Evolutionary conservation across 192 early-diverging fungal genomes (phyloP), one percentile per base, ranked within the genome.

Genomic region (Phycomyces nitens): DNA sequence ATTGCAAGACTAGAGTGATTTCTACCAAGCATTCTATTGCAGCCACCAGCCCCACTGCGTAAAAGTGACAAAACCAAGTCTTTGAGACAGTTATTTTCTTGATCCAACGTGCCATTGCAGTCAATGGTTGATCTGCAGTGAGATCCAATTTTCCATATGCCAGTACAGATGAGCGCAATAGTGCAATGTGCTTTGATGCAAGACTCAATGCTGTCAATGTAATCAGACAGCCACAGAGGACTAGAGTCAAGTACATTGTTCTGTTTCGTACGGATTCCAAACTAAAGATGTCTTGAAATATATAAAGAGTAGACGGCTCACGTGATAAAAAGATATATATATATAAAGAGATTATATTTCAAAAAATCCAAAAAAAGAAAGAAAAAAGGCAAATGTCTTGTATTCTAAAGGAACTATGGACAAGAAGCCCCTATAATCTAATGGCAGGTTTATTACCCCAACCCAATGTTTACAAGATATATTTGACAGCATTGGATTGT

Each of bases 21-120:
- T 76, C 53, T 60, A 66, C 3, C 53, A 21, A 3, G 62, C 58
- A 43, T 64, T 38, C 42, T 44, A 80, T 29, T 23, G 20, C 60
- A 64, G 73, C 71, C 51, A 78, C 9, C 64, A 61, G 26, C 20
- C 77, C 81, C 38, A 72, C 56, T 3, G 78, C 53, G 58, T 85
- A 85, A 66, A 82, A 85, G 54, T 85, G 80, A 2, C 63, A 54
- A 69, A 85, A 85, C 64, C 72, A 85, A 9, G 50, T 15, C 54
- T 85, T 85, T 16, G 81, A 77, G 1, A 85, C 81, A 8, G 65
- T 76, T 40, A 58, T 41, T 21, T 20, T 23, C 0, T 53, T 22
- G 12, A 76, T n/a, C 23, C 43, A 39, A 4, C 11, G 7, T 22
- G 69, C 41, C 29, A 41, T 27, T 1, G 22, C 15, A 2, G 69